These are phyloP conservation scores for Diutina scorzettiae DNA, from an alignment of 1,139 yeast species.

Conservation along the genomic window DNA sequence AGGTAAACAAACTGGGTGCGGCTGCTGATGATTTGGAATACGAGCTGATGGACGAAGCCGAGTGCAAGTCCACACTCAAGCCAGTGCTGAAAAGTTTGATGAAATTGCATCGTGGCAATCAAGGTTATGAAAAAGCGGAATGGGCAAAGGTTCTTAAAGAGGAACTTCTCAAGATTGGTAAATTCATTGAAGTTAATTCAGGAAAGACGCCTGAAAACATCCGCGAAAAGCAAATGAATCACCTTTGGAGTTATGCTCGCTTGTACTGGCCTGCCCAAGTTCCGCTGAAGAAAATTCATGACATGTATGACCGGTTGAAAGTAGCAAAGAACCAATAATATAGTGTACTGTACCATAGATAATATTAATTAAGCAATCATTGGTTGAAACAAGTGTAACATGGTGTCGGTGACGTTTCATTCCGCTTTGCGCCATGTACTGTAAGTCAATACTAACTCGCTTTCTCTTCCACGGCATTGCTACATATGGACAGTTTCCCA, in stretches of 20 bases:
- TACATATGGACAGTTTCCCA: too few relatives aligned
- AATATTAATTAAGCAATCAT: too few relatives aligned
- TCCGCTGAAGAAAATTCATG: constrained; percentile 66
- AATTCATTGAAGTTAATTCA: constrained; percentile 31
- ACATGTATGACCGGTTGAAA: constrained; percentile 68
- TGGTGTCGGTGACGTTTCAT: too few relatives aligned
- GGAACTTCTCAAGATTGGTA: constrained; percentile 74
- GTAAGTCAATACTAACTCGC: too few relatives aligned
- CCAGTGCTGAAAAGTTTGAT: constrained; percentile 69
- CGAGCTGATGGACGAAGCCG: constrained; percentile 71
- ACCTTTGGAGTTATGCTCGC: constrained; percentile 86
- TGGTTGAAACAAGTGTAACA: too few relatives aligned
- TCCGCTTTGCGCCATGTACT: too few relatives aligned
- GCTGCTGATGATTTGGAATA: constrained; percentile 36
- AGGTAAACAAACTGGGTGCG: neutral
- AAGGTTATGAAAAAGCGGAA: constrained; percentile 72
- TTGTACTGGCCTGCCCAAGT: constrained; percentile 91
- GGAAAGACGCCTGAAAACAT: constrained; percentile 12
- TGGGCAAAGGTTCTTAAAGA: constrained; percentile 70
- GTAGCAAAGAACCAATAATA: neutral
- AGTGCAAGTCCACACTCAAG: constrained; percentile 52
- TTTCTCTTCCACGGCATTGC: too few relatives aligned
- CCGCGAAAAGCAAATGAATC: constrained; percentile 39
- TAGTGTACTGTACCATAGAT: neutral
- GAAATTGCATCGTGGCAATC: constrained; percentile 65